phyloP scores from a whole-genome alignment of 2,329 filamentous ascomycete species.

The Colletotrichum scovillei region DNA sequence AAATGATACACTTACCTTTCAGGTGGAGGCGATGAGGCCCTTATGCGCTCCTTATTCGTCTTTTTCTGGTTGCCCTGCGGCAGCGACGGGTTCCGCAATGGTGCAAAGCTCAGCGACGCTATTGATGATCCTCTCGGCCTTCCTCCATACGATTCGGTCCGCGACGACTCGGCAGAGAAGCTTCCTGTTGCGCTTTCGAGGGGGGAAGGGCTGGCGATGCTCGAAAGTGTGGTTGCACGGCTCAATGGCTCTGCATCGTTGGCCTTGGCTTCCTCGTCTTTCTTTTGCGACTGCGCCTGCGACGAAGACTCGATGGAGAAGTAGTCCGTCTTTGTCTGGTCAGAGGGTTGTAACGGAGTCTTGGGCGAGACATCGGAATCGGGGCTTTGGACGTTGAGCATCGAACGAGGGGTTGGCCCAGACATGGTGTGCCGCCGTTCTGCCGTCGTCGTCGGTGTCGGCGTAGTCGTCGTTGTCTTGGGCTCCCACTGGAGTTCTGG shows the following conservation, averaged over 20 bases:
- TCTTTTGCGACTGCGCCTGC: background rate
- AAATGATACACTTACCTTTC: conserved; percentile 53
- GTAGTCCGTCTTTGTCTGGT: conserved; percentile 41
- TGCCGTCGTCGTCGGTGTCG: background rate
- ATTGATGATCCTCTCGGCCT: conserved; percentile 53
- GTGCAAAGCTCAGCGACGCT: conserved; percentile 60
- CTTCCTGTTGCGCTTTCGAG: conserved; percentile 17
- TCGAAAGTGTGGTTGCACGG: conserved; percentile 29
- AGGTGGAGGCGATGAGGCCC: conserved; percentile 61
- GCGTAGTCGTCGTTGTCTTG: background rate
- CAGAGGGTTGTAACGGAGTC: conserved; percentile 41
- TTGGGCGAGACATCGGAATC: conserved; percentile 58
- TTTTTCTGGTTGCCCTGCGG: conserved; percentile 61
- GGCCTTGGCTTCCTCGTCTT: conserved; percentile 8
- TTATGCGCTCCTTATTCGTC: conserved; percentile 54
- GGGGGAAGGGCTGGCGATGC: conserved; percentile 23
- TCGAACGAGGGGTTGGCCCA: conserved; percentile 37
- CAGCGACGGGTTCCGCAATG: conserved; percentile 55
- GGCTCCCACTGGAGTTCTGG: conserved; percentile 15
- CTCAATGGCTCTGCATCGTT: conserved; percentile 11
- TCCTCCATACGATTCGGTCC: conserved; percentile 7
- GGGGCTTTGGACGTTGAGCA: conserved; percentile 45
- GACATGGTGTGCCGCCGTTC: conserved; percentile 28
- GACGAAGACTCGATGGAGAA: conserved; percentile 37
- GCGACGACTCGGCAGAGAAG: conserved; percentile 22